These are phyloP conservation scores for Magnusiomyces ingens DNA, from an alignment of 1,139 yeast genomes.

Conservation along the genomic window DNA sequence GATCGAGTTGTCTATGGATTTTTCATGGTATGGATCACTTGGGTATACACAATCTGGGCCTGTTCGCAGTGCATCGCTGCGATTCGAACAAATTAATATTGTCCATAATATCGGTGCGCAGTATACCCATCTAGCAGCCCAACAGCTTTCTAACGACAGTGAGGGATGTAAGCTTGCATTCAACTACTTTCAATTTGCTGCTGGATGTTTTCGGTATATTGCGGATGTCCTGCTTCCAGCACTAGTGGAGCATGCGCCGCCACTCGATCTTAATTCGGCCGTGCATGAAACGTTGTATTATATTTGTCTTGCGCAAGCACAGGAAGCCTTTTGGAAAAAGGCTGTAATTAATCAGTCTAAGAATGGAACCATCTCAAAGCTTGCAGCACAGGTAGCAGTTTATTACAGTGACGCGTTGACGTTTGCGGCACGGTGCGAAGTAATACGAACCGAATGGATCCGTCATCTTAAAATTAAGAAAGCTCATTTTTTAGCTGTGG, in stretches of 20 bases:
- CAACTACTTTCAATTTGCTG: slow-evolving; percentile 53
- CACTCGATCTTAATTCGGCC: slow-evolving; percentile 41
- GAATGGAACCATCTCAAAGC: slow-evolving; percentile 54
- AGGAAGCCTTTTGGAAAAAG: slow-evolving; percentile 77
- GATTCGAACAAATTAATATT: slow-evolving; percentile 55
- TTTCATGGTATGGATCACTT: slow-evolving; percentile 68
- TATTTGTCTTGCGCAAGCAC: slow-evolving; percentile 79
- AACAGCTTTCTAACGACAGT: slow-evolving; percentile 15
- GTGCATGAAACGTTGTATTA: slow-evolving; percentile 39
- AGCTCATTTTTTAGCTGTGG: slow-evolving; percentile 62
- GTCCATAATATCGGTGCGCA: slow-evolving; percentile 63
- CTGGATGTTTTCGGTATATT: slow-evolving; percentile 56
- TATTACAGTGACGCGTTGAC: slow-evolving; percentile 47
- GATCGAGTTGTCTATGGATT: slow-evolving; percentile 35
- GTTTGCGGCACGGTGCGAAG: slow-evolving; percentile 43
- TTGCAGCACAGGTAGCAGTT: slow-evolving; percentile 57
- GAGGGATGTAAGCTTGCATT: slow-evolving; percentile 58
- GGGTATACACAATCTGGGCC: slow-evolving; percentile 46
- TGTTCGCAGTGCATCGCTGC: slow-evolving; percentile 37
- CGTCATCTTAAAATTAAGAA: slow-evolving; percentile 53
- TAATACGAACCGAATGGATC: slow-evolving; percentile 57
- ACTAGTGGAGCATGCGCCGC: slow-evolving; percentile 27
- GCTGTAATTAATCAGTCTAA: slow-evolving; percentile 49
- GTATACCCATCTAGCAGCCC: slow-evolving; percentile 50
- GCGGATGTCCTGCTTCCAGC: slow-evolving; percentile 25